These are phyloP conservation scores for Cicer cuneatum DNA, from an alignment of 306 rosid species.

Conservation along the genomic window DNA sequence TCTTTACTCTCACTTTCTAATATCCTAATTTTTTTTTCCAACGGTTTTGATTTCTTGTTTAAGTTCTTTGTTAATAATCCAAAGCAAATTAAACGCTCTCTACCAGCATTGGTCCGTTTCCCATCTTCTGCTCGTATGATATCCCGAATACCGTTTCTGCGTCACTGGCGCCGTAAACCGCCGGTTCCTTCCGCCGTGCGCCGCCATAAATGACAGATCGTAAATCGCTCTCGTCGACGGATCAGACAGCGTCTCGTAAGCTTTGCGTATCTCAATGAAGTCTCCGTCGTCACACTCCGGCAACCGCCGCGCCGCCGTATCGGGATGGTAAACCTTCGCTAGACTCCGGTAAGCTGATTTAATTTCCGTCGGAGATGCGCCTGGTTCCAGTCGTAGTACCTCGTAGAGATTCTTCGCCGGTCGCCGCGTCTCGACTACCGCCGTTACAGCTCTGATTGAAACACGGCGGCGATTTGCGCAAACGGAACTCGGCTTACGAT, in stretches of 20 bases:
- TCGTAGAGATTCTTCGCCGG: conserved; percentile 51
- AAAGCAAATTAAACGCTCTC: neutral
- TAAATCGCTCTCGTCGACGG: conserved; percentile 75
- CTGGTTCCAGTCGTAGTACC: conserved; percentile 40
- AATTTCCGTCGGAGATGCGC: conserved; percentile 51
- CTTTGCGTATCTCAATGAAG: conserved; percentile 78
- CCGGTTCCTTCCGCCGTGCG: conserved; percentile 33
- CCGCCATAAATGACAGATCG: conserved; percentile 59
- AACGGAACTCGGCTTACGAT: neutral
- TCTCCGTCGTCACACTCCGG: conserved; percentile 53
- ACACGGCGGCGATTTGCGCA: neutral
- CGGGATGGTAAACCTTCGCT: conserved; percentile 70
- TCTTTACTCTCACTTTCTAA: no score
- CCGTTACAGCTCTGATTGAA: conserved; percentile 30
- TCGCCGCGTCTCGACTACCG: neutral
- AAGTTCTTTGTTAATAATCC: neutral
- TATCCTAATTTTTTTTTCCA: no score
- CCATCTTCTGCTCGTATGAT: conserved; percentile 71
- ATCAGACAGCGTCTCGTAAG: conserved; percentile 84
- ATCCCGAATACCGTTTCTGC: conserved; percentile 45
- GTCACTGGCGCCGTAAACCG: conserved; percentile 20
- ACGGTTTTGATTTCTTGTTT: neutral
- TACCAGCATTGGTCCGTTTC: conserved; percentile 99
- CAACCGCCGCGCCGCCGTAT: conserved; percentile 46
- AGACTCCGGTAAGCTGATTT: conserved; percentile 55